These are phyloP conservation scores for Metschnikowia matae DNA, from an alignment of 805 yeast genomes.

Conservation along the genomic window DNA sequence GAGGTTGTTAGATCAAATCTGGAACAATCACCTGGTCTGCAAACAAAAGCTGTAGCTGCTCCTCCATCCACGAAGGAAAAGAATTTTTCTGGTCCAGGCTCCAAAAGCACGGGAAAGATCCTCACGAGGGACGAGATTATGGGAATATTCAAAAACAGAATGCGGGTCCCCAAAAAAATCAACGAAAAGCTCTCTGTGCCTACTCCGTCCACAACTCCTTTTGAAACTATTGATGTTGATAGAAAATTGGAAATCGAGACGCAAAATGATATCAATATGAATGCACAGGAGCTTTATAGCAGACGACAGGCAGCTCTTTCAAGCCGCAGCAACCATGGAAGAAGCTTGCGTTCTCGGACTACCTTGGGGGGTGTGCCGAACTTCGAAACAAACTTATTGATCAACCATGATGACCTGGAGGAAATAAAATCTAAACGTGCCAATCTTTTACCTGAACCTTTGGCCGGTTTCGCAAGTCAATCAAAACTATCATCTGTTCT, in stretches of 20 bases:
- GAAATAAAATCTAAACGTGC: conserved; percentile 9
- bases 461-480: conserved; percentile 13
- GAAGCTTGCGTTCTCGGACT: conserved; percentile 15
- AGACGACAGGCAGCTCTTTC: conserved; percentile 14
- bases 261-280: conserved; percentile 6
- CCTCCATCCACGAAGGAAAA: background rate
- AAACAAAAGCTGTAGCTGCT: background rate
- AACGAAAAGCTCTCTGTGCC: conserved; percentile 9
- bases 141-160: conserved; percentile 10
- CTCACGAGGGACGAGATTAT: conserved; percentile 12
- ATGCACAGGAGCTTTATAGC: conserved; percentile 11
- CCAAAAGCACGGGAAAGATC: background rate
- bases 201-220: conserved; percentile 1
- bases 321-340: conserved; percentile 1
- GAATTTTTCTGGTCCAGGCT: background rate
- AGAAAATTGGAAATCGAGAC: background rate
- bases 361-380: conserved; percentile 9
- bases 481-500: conserved; percentile 19
- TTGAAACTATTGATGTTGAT: conserved; percentile 7
- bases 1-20: background rate
- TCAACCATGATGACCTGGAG: conserved; percentile 7
- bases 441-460: conserved; percentile 14
- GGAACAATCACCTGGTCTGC: background rate
- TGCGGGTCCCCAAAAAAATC: conserved; percentile 12
- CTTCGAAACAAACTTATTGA: conserved; percentile 9